These are phyloP conservation scores for Metschnikowia drakensbergensis DNA, from an alignment of 805 yeast genomes.

Conservation along the genomic window DNA sequence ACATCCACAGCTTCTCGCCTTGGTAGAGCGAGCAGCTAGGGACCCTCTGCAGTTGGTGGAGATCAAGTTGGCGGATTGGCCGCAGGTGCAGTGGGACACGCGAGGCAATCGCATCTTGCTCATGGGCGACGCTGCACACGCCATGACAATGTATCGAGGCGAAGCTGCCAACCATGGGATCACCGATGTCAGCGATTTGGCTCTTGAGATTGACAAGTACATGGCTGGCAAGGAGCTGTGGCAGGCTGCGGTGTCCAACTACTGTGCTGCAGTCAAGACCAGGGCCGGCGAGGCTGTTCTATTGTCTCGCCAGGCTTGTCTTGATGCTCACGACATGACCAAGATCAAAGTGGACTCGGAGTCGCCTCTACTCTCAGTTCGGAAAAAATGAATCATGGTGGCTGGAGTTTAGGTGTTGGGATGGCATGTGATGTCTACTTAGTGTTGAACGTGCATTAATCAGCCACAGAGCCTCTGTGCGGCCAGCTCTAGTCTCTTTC, in stretches of 20 bases:
- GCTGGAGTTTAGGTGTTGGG: too few species aligned
- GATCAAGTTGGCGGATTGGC: conserved; percentile 19
- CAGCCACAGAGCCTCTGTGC: too few species aligned
- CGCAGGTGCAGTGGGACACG: conserved; percentile 16
- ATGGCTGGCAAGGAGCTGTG: conserved; percentile 9
- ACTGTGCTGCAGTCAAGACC: conserved; percentile 11
- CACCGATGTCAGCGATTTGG: conserved; percentile 15
- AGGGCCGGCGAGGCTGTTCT: conserved; percentile 11
- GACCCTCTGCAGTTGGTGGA: conserved; percentile 13
- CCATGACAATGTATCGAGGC: conserved; percentile 22
- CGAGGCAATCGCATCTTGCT: conserved; percentile 10
- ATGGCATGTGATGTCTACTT: too few species aligned
- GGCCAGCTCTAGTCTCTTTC: too few species aligned
- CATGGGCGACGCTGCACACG: conserved; percentile 22
- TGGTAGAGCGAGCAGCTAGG: conserved; percentile 15
- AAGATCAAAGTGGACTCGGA: not conserved
- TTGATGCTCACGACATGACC: conserved; percentile 5
- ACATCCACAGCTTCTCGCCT: conserved; percentile 11
- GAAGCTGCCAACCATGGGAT: conserved; percentile 21
- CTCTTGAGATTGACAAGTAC: conserved; percentile 12
- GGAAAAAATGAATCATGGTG: not conserved
- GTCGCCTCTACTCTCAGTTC: conserved; percentile 3
- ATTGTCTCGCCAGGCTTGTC: conserved; percentile 4
- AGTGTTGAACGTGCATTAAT: too few species aligned
- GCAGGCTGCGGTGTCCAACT: conserved; percentile 12